phyloP scores from a whole-genome alignment of 2,329 filamentous ascomycete species.

The Aspergillus awamori region DNA sequence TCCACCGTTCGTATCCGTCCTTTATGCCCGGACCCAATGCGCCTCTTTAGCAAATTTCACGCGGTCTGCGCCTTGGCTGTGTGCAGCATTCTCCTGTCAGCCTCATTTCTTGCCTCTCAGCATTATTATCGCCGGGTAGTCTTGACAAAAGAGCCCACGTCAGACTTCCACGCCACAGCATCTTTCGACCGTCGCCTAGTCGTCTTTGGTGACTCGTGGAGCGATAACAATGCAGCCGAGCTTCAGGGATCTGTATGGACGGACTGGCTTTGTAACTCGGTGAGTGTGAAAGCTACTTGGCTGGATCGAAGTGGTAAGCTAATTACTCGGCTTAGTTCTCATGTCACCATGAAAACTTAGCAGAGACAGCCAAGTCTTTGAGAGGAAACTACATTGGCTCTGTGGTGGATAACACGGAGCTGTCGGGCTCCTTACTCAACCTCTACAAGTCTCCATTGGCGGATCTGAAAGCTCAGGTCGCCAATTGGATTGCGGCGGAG shows the following conservation, averaged over 20 bases:
- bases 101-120: conserved; percentile 32
- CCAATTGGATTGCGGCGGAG: conserved; percentile 40
- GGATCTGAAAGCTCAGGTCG: conserved; percentile 42
- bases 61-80: conserved; percentile 33
- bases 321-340: conserved; percentile 29
- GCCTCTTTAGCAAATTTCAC: conserved; percentile 36
- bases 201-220: conserved; percentile 46
- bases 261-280: conserved; percentile 41
- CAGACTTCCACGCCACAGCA: conserved; percentile 24
- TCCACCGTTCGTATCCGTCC: conserved; percentile 19
- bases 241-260: conserved; percentile 37
- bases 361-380: conserved; percentile 33
- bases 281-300: conserved; percentile 20
- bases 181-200: conserved; percentile 36
- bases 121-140: conserved; percentile 26
- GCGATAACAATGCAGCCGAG: conserved; percentile 36
- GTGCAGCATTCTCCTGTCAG: conserved; percentile 34
- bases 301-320: not conserved
- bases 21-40: conserved; percentile 24
- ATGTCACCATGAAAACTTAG: conserved; percentile 40
- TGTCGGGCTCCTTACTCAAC: conserved; percentile 27
- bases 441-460: conserved; percentile 33
- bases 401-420: conserved; percentile 38
- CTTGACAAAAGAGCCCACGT: conserved; percentile 17
- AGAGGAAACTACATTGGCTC: conserved; percentile 33